phyloP scores from a whole-genome alignment of 164 flowering plant species.

The Umbilicus rupestris region DNA sequence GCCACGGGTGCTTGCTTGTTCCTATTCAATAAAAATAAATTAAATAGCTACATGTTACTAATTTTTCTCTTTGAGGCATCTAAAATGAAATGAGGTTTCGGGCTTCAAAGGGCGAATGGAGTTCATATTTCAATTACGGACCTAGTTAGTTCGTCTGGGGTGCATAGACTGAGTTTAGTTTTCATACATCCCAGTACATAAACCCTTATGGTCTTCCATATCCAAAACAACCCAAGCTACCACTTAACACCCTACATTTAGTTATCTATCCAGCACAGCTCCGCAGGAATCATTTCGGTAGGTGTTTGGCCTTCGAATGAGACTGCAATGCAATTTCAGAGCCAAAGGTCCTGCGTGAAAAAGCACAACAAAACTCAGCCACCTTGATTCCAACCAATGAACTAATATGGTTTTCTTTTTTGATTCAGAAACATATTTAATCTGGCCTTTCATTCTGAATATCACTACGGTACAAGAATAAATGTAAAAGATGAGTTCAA shows the following conservation, averaged over 20 bases:
- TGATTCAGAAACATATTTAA: neutral
- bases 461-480: neutral
- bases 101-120: too few species aligned
- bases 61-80: too few species aligned
- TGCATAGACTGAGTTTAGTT: neutral
- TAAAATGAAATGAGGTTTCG: too few species aligned
- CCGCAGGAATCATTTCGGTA: neutral
- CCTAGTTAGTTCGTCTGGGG: neutral
- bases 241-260: neutral
- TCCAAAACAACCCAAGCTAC: neutral
- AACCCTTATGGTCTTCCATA: neutral
- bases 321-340: constrained; percentile 31
- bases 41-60: too few species aligned
- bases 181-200: neutral
- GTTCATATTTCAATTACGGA: neutral
- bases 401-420: neutral
- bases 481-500: too few species aligned
- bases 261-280: neutral
- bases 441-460: neutral
- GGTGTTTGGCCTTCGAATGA: constrained; percentile 40
- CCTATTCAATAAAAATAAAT: too few species aligned
- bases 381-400: neutral
- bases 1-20: constrained; percentile 36
- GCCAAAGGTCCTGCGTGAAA: constrained; percentile 26
- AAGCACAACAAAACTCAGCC: neutral